These are phyloP conservation scores for Seiridium cupressi DNA, from an alignment of 2,329 filamentous ascomycete species.

Conservation along the genomic window DNA sequence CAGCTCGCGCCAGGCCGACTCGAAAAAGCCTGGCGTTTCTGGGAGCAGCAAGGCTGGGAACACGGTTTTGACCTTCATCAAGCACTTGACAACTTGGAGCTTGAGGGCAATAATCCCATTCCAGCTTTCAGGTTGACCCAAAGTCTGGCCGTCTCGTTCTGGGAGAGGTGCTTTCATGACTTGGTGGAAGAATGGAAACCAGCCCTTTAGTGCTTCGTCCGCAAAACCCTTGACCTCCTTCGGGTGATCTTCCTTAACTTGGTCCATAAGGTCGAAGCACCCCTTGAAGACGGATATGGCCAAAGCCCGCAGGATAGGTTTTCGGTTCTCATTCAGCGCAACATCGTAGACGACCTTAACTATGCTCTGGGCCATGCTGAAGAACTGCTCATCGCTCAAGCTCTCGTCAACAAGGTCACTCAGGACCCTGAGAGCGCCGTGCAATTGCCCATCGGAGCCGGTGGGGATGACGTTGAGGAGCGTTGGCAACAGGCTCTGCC, in stretches of 20 bases:
- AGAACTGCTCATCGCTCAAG: slow-evolving; percentile 93
- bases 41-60: slow-evolving; percentile 81
- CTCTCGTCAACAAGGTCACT: slow-evolving; percentile 90
- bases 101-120: slow-evolving; percentile 84
- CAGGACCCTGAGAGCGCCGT: slow-evolving; percentile 86
- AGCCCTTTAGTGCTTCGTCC: slow-evolving; percentile 76
- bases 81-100: slow-evolving; percentile 87
- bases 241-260: slow-evolving; percentile 92
- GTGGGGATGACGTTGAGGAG: slow-evolving; percentile 75
- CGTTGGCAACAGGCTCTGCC: slow-evolving; percentile 83
- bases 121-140: slow-evolving; percentile 64
- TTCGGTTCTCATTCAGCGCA: slow-evolving; percentile 72
- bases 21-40: slow-evolving; percentile 81
- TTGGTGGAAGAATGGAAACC: slow-evolving; percentile 86
- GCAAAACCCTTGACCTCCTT: slow-evolving; percentile 84
- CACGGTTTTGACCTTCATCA: slow-evolving; percentile 83
- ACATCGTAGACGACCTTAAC: slow-evolving; percentile 82
- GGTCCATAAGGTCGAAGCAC: slow-evolving; percentile 94
- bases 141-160: slow-evolving; percentile 56
- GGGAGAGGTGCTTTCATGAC: slow-evolving; percentile 76
- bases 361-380: slow-evolving; percentile 81
- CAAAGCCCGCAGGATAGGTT: slow-evolving; percentile 74
- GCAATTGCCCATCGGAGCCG: slow-evolving; percentile 76
- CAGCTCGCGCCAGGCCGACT: slow-evolving; percentile 86
- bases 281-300: slow-evolving; percentile 87